Conservation (phyloP, 2,329 filamentous ascomycete genomes). For the Thermoascus crustaceus region DNA sequence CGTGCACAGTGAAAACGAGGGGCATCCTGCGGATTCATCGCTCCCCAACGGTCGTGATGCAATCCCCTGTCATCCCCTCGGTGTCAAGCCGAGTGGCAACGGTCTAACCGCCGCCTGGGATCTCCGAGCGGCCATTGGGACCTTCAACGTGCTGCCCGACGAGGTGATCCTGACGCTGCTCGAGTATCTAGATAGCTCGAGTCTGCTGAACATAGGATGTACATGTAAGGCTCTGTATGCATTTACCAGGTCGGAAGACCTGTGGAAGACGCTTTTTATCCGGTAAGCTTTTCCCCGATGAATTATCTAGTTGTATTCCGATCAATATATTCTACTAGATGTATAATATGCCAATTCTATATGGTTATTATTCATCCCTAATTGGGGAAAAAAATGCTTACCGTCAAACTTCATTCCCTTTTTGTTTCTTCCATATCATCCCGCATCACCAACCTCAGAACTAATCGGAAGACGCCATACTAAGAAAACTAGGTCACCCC, state of each 20-base stretch:
- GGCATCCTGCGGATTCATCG: slow-evolving; percentile 7
- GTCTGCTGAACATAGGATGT: slow-evolving; percentile 59
- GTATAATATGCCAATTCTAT: slow-evolving; percentile 3
- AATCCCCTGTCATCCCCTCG: slow-evolving; percentile 71
- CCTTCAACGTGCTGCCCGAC: slow-evolving; percentile 64
- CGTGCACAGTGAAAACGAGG: no score
- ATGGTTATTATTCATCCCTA: no score
- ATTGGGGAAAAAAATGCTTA: not conserved
- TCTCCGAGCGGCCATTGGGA: slow-evolving; percentile 58
- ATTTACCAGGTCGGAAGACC: slow-evolving; percentile 72
- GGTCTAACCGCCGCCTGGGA: slow-evolving; percentile 59
- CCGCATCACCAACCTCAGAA: no score
- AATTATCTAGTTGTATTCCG: not conserved
- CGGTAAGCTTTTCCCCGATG: slow-evolving; percentile 54
- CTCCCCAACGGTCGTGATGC: slow-evolving; percentile 44
- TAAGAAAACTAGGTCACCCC: slow-evolving; percentile 21
- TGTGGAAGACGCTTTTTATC: slow-evolving; percentile 81
- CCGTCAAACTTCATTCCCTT: no score
- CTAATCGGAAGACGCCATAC: no score
- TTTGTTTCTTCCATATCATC: not conserved
- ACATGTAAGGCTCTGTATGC: slow-evolving; percentile 84
- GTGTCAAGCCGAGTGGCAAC: slow-evolving; percentile 82
- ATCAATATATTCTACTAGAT: not conserved
- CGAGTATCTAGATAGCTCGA: slow-evolving; percentile 60
- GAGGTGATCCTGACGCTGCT: slow-evolving; percentile 69